Base-by-base conservation (phyloP, 805 yeast genomes). In the Yarrowia phangngaensis region DNA sequence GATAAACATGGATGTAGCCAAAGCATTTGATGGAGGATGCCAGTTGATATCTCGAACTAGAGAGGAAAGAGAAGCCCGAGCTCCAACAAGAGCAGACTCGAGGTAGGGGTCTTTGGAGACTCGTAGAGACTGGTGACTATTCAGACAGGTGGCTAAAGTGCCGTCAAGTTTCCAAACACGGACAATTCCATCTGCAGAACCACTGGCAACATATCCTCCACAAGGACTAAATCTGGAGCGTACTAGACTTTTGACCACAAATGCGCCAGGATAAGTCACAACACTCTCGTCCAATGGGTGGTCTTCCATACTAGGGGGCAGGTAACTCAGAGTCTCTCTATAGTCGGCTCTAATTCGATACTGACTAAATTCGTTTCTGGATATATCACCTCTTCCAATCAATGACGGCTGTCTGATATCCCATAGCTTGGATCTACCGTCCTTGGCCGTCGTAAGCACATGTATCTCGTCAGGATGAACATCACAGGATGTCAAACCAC, bases 201-300 rank as follows among this genome's bases (percentile, higher is more conserved):
- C 48, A 41, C 48, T 41, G 12, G 48, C 48, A 3, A 41, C 34
- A 6, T 41, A 41, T 7, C 35, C 35, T 15, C 48, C 48, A 22
- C 48, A 41, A 17, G 48, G 48, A 15, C 35, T 29, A 20, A 41
- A 41, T 8, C 35, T 26, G 22, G 48, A 41, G n/a, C 48, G 19
- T 6, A 41, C 35, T 2, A 41, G 48, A 29, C 35, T 41, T 22
- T 30, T 29, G 35, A 30, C 48, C 7, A 41, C 35, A 22, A 29
- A 29, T 4, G 48, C 48, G 6, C 48, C 48, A 2, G 34, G 22
- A 15, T 29, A 41, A 0, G 48, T 41, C 7, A 41, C 48, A 20
- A 41, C 48, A 30, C 48, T 41, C 22, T 41, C 35, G 12, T 41
- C 48, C 13, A 41, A 29, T 29, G 48, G 48, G 13, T 41, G 35